Conservation (phyloP, 345 rosid genomes). For the Salix dunnii region DNA sequence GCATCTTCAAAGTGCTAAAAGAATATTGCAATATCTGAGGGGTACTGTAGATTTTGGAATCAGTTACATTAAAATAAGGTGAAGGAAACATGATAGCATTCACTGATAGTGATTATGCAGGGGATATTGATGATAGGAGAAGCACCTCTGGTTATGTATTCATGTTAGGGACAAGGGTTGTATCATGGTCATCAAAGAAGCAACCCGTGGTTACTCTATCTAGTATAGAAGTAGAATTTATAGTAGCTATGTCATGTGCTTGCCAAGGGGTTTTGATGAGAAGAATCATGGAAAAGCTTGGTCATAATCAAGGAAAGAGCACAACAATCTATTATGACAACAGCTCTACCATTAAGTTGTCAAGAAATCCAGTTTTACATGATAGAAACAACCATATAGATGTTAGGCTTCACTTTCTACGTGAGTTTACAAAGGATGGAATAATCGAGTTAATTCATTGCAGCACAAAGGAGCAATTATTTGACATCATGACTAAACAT, state of each 20-base stretch:
- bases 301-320: not conserved
- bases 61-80: not conserved
- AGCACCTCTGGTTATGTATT: too few species aligned
- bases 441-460: not conserved
- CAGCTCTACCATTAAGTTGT: not conserved
- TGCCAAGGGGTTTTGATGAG: not conserved
- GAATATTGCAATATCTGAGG: not conserved
- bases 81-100: not conserved
- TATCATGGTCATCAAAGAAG: not conserved
- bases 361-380: not conserved
- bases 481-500: not conserved
- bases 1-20: not conserved
- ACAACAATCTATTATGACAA: not conserved
- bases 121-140: not conserved
- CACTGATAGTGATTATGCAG: not conserved
- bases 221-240: not conserved
- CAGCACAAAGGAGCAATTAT: not conserved
- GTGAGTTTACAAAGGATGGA: not conserved
- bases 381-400: not conserved
- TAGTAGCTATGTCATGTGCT: not conserved
- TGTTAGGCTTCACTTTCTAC: not conserved
- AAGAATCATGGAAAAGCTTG: not conserved
- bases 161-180: not conserved
- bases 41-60: not conserved
- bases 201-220: not conserved